Evolutionary conservation across 2,329 filamentous ascomycete species (phyloP), one percentile per base, ranked within the genome.

Genomic region (Phialophora verrucosa): DNA sequence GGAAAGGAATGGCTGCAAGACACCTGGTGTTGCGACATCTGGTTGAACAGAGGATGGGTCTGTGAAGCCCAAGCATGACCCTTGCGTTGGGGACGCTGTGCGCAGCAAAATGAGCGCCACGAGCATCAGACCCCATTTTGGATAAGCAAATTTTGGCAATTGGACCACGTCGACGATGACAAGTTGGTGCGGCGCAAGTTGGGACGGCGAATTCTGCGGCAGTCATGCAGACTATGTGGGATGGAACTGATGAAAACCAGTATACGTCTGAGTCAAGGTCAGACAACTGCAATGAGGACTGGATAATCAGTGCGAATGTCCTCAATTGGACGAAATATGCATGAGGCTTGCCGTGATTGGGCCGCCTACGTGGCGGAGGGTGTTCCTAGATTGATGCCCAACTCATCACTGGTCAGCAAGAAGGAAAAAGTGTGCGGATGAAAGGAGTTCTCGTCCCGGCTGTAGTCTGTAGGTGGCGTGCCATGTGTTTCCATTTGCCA

Each of bases 141-240:
- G 51, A 61, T 44, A 20, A 31, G 60, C 25, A 57, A 11, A 23
- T 27, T 61, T 51, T 63, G 63, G 62, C 65, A 63, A 70, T 69
- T 70, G 69, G 69, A 57, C 69, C 69, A 70, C 69, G 66, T 69
- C 62, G 57, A 63, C 27, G 60, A 67, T 63, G 44, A 64, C 59
- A 61, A 60, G 62, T 42, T 38, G 35, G 64, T 55, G 27, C 51
- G 67, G 67, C 57, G 50, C 61, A 64, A 10, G 20, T 53, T 51
- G 53, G 57, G 53, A 54, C 53, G 51, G 58, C 63, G 29, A 47
- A 50, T 57, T 56, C 42, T 64, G 64, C 62, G 32, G 63, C 59
- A 59, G 50, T 47, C 59, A 59, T 67, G 63, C 63, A 64, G 55
- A 58, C 47, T 38, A 63, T 61, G 62, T 55, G 63, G 42, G 65